Percentiles rank a stretch among this genome's conserved stretches.
These are phyloP conservation scores for Lachnellula arida DNA, from an alignment of 2,329 filamentous ascomycete species.

Conservation along the genomic window DNA sequence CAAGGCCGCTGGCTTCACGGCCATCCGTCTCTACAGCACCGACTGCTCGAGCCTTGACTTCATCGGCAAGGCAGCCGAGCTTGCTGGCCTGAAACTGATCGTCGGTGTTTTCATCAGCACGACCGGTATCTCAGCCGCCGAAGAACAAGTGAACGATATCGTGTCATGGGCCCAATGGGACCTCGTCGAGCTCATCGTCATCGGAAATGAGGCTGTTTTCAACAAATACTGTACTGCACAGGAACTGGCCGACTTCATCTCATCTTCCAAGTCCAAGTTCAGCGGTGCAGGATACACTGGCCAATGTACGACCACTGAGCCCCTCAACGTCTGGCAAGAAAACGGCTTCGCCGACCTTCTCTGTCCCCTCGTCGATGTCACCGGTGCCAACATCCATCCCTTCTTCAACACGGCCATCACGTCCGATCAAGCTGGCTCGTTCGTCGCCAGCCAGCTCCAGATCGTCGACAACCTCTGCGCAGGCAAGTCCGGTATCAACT, in stretches of 20 bases:
- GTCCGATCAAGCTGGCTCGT: conserved; percentile 65
- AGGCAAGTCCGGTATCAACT: conserved; percentile 69
- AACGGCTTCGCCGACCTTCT: conserved; percentile 48
- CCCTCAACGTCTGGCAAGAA: conserved; percentile 69
- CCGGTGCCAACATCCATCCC: conserved; percentile 84
- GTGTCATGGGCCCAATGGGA: conserved; percentile 67
- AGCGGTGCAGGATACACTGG: conserved; percentile 62
- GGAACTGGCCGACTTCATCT: conserved; percentile 68
- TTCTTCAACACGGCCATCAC: conserved; percentile 78
- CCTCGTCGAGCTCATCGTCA: conserved; percentile 71
- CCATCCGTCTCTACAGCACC: conserved; percentile 82
- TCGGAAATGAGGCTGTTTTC: conserved; percentile 90
- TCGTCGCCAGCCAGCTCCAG: conserved; percentile 69
- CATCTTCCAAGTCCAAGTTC: conserved; percentile 60
- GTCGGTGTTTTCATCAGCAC: conserved; percentile 80
- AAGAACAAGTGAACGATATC: conserved; percentile 66
- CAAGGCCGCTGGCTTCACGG: conserved; percentile 60
- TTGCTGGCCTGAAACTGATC: conserved; percentile 71
- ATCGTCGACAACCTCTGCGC: conserved; percentile 67
- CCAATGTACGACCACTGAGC: conserved; percentile 79
- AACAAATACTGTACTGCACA: conserved; percentile 60
- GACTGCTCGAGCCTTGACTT: conserved; percentile 79
- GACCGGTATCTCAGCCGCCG: conserved; percentile 54
- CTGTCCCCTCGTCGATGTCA: conserved; percentile 71
- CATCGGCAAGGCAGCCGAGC: conserved; percentile 64